Evolutionary conservation across 164 flowering plant genomes (phyloP).

Genomic region (Sextonia rubra): DNA sequence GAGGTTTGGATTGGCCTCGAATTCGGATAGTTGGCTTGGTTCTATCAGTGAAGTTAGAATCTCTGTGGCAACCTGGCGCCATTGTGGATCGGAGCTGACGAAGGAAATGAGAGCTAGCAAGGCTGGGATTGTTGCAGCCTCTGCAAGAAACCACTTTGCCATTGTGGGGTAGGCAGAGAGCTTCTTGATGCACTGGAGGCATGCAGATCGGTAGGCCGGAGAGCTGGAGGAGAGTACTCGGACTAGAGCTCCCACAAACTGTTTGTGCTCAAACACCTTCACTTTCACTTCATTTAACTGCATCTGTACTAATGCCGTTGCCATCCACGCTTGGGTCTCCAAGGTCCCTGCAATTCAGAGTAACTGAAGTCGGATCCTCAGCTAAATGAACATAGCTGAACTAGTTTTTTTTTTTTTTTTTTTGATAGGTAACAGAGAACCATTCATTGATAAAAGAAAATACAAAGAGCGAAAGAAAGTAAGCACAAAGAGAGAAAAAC

Average conservation of each 20-base stretch:
- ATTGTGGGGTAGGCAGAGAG: conserved; percentile 13
- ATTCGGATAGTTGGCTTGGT: conserved; percentile 14
- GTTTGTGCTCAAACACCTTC: conserved; percentile 13
- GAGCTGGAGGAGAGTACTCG: conserved; percentile 19
- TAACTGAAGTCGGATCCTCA: background rate
- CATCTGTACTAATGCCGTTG: conserved; percentile 16
- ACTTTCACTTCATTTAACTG: conserved; percentile 14
- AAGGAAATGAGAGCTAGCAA: conserved; percentile 16
- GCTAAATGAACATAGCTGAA: background rate
- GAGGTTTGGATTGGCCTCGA: conserved; percentile 12
- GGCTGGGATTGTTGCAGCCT: conserved; percentile 14
- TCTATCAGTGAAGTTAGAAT: conserved; percentile 16
- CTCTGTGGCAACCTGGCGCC: conserved; percentile 12
- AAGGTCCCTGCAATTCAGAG: conserved; percentile 12
- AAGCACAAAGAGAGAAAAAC: too few relatives aligned
- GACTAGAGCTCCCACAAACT: conserved; percentile 16
- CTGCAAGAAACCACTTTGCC: conserved; percentile 15
- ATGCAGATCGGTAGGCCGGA: conserved; percentile 17
- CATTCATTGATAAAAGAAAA: too few relatives aligned
- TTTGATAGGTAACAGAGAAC: too few relatives aligned
- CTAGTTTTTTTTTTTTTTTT: too few relatives aligned
- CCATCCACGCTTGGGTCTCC: conserved; percentile 23
- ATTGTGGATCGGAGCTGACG: conserved; percentile 3
- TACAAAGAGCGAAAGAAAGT: too few relatives aligned
- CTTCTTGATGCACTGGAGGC: conserved; percentile 22